Evolutionary conservation across 208 protist genomes (phyloP), one percentile per base, ranked within the genome.

Genomic region (Crithidia acanthocephali): DNA sequence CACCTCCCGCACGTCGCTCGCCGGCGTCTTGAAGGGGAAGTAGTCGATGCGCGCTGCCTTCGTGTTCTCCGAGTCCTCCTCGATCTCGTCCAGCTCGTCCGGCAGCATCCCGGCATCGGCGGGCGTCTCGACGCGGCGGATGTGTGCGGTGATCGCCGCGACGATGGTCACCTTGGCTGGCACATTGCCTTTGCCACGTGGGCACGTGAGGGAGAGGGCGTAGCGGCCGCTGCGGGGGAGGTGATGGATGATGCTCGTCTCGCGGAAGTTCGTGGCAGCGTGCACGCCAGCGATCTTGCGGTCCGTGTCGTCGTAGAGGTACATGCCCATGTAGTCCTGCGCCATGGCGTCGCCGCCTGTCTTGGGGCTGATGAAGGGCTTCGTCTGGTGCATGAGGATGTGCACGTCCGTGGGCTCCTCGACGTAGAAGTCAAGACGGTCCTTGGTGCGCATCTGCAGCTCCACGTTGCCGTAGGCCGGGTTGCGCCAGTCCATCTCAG

Each of bases 381-480:
- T 90, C 37, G 76, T 83, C 62, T 95, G 90, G 28, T 79, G 80
- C 30, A 93, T 52, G 16, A 95, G 80, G 53, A 95, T 85, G 53
- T 93, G 90, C 13, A 91, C 72, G 56, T 93, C 84, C 16, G 85
- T 83, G 22, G 70, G 72, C 44, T 78, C 59, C 74, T 95, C 87
- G 7, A 95, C 90, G 47, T 87, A 83, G 68, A 95, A 95, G 64
- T 95, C 90, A 10, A 95, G 55, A 32, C 87, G 83, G 42, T 88
- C 85, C 68, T 93, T 93, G 16, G 61, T 75, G 11, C 64, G 58
- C 72, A 79, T 71, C 28, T 64, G 44, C 40, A 95, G 70, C 52
- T 83, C 58, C 2, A 92, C 74, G 8, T 84, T 60, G 16, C 51
- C 69, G 32, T 66, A 82, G 0, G 82, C 76, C 28, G 85, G 84